These are phyloP conservation scores for Colletotrichum agaves DNA, from an alignment of 2,329 filamentous ascomycete genomes.

Conservation along the genomic window DNA sequence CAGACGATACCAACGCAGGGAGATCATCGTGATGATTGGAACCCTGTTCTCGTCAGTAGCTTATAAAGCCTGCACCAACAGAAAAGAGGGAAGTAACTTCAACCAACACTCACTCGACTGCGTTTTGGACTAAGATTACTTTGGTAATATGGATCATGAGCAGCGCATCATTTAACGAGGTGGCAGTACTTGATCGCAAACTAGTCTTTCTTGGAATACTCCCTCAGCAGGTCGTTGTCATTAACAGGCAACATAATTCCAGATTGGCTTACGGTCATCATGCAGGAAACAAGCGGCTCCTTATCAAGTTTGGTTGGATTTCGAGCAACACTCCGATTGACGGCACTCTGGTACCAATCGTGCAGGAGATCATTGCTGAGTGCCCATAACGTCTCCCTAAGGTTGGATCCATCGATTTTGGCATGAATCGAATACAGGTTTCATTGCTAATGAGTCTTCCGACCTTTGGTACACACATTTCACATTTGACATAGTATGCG, in stretches of 20 bases:
- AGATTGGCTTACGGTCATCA: background rate
- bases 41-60: constrained; percentile 1
- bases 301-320: background rate
- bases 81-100: background rate
- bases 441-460: no score
- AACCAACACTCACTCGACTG: background rate
- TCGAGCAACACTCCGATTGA: background rate
- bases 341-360: background rate
- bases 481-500: no score
- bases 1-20: background rate
- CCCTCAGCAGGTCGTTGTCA: constrained; percentile 51
- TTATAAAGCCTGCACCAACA: background rate
- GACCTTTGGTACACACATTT: no score
- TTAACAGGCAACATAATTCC: no score
- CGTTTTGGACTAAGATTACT: background rate
- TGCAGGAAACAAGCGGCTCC: constrained; percentile 1
- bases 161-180: no score
- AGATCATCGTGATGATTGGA: background rate
- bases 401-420: background rate
- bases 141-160: background rate
- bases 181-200: constrained; percentile 48
- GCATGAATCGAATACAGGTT: no score
- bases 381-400: constrained; percentile 1
- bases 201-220: constrained; percentile 53
- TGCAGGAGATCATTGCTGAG: background rate